Base-by-base conservation (phyloP, 2,329 filamentous ascomycete species). In the Aspergillus persii region DNA sequence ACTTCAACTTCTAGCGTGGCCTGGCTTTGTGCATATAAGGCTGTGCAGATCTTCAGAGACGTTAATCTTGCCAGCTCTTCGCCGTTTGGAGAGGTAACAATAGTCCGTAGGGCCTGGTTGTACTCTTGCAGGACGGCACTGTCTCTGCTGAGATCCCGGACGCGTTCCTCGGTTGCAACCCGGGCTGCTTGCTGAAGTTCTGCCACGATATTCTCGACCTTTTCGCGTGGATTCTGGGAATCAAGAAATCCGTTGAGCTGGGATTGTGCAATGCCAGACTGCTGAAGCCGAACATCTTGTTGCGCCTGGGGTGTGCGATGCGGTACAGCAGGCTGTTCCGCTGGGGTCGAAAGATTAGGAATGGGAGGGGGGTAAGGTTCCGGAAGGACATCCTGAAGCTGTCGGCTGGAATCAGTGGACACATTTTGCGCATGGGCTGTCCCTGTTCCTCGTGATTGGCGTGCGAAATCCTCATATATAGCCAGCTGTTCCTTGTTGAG, bases 391-490 rank as follows among this genome's bases (percentile, higher is more conserved):
- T 88, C 86, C 9, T 84, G 83, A 54, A 88, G 73, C 64, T 87
- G 85, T 57, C 86, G 82, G 50, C 81, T 81, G 57, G 80, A 81
- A 62, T 88, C 86, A 52, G 84, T 82, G 2, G 84, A 84, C 8
- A 78, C 74, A 74, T 72, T 86, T 73, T 75, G 86, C 71, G 71
- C 81, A 71, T 78, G 87, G 74, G 61, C 82, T 66, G 71, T 81
- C 73, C 70, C 75, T 47, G 83, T 76, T n/a, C 83, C 85, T 57
- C 92, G 89, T 30, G 91, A 89, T 72, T 96, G 92, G 57, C 92
- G 85, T 8, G 91, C 92, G 74, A 99, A 99, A 63, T 98, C 93
- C 70, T 98, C 93, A 70, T 99, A 99, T 29, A 99, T 96, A 9
- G 91, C 91, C 80, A 98, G 86, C 70, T 99, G 95, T 69, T 97